phyloP scores from a whole-genome alignment of 2,329 filamentous ascomycete species.

The Plectosphaerella sp. region DNA sequence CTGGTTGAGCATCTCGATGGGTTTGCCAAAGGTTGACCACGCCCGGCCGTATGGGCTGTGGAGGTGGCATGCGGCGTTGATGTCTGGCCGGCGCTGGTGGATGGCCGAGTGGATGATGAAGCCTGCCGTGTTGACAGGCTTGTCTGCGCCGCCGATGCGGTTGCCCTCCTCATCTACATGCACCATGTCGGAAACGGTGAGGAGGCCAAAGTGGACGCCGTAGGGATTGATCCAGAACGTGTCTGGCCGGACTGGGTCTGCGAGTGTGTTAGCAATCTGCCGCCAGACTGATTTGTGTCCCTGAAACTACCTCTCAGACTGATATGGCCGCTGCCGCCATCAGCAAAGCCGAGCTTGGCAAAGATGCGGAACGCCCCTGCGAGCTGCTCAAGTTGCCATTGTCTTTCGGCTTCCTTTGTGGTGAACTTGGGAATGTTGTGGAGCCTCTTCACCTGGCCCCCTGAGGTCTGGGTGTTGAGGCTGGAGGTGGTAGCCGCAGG shows the following conservation, averaged over 20 bases:
- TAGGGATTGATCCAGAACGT: conserved; percentile 51
- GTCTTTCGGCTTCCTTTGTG: conserved; percentile 18
- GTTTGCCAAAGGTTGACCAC: conserved; percentile 58
- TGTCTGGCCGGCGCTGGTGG: conserved; percentile 57
- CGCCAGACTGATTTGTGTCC: too few relatives aligned
- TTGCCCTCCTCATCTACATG: conserved; percentile 56
- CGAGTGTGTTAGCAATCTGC: background rate
- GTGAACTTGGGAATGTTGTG: conserved; percentile 9
- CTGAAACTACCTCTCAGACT: conserved; percentile 22
- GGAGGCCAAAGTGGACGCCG: conserved; percentile 59
- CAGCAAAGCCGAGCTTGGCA: conserved; percentile 38
- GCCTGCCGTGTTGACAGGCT: background rate
- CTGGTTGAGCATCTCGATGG: conserved; percentile 65
- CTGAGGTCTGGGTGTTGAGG: background rate
- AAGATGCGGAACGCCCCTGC: conserved; percentile 44
- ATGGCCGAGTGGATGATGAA: conserved; percentile 22
- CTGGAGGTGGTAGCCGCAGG: background rate
- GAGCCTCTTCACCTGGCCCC: conserved; percentile 8
- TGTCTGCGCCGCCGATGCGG: background rate
- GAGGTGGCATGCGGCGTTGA: conserved; percentile 62
- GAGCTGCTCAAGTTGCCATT: conserved; percentile 35
- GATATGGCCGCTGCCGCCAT: conserved; percentile 43
- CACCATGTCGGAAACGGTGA: conserved; percentile 64
- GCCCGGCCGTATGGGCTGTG: conserved; percentile 61
- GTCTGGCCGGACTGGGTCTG: conserved; percentile 13